Base-by-base conservation (phyloP, 768 basidiomycete genomes). In the Neoboletus brunneissimus region DNA sequence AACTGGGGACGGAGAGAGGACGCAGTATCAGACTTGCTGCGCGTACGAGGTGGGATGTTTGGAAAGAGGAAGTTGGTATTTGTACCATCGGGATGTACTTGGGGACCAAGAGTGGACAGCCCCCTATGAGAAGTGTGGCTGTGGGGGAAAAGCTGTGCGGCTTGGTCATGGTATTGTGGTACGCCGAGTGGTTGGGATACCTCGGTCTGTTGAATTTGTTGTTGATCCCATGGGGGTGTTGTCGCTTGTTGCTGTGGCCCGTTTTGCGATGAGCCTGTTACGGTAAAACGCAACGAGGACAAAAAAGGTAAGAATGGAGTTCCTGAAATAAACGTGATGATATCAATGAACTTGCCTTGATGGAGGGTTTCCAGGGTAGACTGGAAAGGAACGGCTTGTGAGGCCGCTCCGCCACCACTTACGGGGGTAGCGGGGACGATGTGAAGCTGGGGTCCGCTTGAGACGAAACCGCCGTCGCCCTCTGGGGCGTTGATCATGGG, bases 361-460 rank as follows among this genome's bases (percentile, higher is more conserved):
- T 77, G 75, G 48, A 86, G 73, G 18, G 78, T 77, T 57, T 78
- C 69, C 61, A 81, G 68, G 47, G 77, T 75, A 35, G 76, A 73
- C 61, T 81, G 80, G 76, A 85, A 87, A 40, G 81, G 77, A 37
- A 74, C 78, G 38, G 75, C 67, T 56, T 79, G 76, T 11, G 73
- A 72, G 37, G 74, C 74, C 27, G 74, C 78, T 35, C 75, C 84
- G 22, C 82, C 85, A 43, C 84, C 86, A 57, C 81, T 82, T 53
- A 93, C 78, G 9, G 91, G 91, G 4, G 91, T 93, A 22, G 90
- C 88, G 41, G 91, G 91, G 8, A 91, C 89, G 58, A 93, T 86
- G 65, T 90, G 83, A 57, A 93, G 78, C 50, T 80, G 81, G 1
- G 87, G 89, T 0, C 86, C 84, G 18, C 74, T 72, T 10, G 73